Evolutionary conservation across 805 yeast species (phyloP), one percentile per base, ranked within the genome.

Genomic region (Sungouiella blattae): DNA sequence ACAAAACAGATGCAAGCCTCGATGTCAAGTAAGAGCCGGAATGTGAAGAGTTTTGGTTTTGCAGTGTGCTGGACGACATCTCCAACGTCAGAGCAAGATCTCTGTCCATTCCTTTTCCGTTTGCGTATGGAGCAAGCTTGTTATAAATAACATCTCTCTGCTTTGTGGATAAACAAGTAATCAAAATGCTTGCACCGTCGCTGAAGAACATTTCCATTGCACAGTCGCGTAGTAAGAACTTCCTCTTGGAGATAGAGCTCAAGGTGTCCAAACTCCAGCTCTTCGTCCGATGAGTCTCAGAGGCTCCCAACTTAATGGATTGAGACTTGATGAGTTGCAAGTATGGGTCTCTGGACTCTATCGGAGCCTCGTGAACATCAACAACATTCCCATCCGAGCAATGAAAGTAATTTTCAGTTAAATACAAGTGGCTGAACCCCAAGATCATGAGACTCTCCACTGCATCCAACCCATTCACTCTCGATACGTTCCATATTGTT

Each of bases 181-280:
- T 64, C 39, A 87, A 61, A 26, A 79, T 69, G 43, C 86, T 83
- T 1, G 80, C 74, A 0, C 93, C 94, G 55, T 82, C 79, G 17
- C 72, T 71, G 54, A 86, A 84, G 43, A 85, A 80, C 50, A 87
- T 58, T 50, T 87, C 96, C 23, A 87, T 52, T 0, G 93, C 95
- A 29, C 83, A 84, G 57, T 87, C 94, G 36, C 95, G 63, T 11
- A 87, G 62, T 13, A 87, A 56, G 49, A 87, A 87, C 25, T 83
- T 87, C 33, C 95, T 62, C 43, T 83, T 85, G 3, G 87, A 78
- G 9, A 82, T 75, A 4, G 83, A 78, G 0, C 78, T 73, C 13
- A 88, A 51, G 28, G 74, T 75, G 4, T 66, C 66, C 14, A 83
- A 47, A 16, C 74, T 69, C 93, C 94, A 86, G 11, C 69, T 60